Conservation (phyloP, 2,329 filamentous ascomycete genomes). For the Ploettnerulaceae sp. region DNA sequence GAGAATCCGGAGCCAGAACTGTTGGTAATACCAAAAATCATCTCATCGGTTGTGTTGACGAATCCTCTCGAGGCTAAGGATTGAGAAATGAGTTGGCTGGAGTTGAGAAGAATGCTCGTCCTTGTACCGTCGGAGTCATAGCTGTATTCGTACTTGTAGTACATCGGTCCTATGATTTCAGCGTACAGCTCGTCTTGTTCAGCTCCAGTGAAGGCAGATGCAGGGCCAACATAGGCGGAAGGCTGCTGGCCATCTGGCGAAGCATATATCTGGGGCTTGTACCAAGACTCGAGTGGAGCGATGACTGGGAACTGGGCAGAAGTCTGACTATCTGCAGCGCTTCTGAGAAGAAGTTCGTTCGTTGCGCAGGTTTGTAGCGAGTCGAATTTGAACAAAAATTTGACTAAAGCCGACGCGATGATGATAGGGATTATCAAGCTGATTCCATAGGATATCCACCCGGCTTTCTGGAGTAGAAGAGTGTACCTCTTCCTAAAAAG, state of each 20-base stretch:
- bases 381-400: slow-evolving; percentile 18
- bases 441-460: slow-evolving; percentile 51
- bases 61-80: slow-evolving; percentile 14
- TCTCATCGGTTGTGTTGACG: slow-evolving; percentile 17
- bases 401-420: slow-evolving; percentile 52
- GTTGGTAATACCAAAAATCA: slow-evolving; percentile 20
- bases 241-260: slow-evolving; percentile 1
- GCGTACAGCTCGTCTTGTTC: slow-evolving; percentile 20
- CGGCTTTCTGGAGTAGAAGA: slow-evolving; percentile 50
- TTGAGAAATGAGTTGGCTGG: not conserved
- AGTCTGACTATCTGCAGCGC: slow-evolving; percentile 4
- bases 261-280: not conserved
- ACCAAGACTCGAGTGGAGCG: slow-evolving; percentile 11
- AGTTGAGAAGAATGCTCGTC: not conserved
- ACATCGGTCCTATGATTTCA: not conserved
- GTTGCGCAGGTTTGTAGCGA: slow-evolving; percentile 23
- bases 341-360: slow-evolving; percentile 17
- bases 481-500: slow-evolving; percentile 56
- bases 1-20: slow-evolving; percentile 1
- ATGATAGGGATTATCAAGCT: slow-evolving; percentile 56
- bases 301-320: slow-evolving; percentile 1
- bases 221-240: slow-evolving; percentile 20
- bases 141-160: not conserved
- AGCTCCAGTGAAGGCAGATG: slow-evolving; percentile 19
- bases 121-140: not conserved